These are phyloP conservation scores for Geotrichum bryndzae DNA, from an alignment of 1,139 yeast genomes.

Conservation along the genomic window DNA sequence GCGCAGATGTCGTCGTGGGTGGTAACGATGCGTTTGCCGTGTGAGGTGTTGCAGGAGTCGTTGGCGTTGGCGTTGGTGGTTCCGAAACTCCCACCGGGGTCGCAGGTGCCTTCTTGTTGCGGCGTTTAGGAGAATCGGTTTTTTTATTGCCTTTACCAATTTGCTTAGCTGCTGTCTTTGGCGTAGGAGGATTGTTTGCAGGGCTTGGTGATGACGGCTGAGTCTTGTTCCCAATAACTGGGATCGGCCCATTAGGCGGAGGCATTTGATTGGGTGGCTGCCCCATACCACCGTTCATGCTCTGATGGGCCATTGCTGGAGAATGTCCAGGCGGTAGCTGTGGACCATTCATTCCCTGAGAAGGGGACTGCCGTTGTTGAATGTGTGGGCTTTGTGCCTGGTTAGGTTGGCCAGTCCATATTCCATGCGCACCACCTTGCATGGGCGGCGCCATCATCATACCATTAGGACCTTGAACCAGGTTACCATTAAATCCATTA, in stretches of 20 bases:
- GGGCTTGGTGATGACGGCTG: conserved; percentile 36
- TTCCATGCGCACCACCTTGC: conserved; percentile 12
- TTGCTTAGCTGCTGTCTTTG: conserved; percentile 22
- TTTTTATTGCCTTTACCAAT: conserved; percentile 13
- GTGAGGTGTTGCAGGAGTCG: conserved; percentile 38
- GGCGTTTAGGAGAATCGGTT: not conserved
- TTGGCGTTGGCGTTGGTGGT: conserved; percentile 40
- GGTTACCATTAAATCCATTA: conserved; percentile 1
- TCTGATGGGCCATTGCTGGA: conserved; percentile 17
- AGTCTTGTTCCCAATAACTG: conserved; percentile 19
- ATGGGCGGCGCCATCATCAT: conserved; percentile 25
- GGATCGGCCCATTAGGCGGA: conserved; percentile 30
- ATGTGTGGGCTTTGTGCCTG: conserved; percentile 21
- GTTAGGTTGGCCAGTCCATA: conserved; percentile 12
- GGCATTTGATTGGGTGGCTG: conserved; percentile 24
- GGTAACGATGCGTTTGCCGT: conserved; percentile 13
- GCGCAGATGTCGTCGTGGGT: not conserved
- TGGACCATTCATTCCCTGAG: not conserved
- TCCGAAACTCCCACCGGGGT: conserved; percentile 29
- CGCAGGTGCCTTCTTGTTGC: conserved; percentile 22
- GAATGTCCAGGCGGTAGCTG: conserved; percentile 18
- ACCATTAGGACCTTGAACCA: conserved; percentile 12
- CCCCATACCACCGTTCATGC: not conserved
- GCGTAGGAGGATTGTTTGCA: conserved; percentile 39
- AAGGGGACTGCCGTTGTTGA: conserved; percentile 18